Evolutionary conservation across 805 yeast species (phyloP).

Genomic region (Candida silvicultrix): DNA sequence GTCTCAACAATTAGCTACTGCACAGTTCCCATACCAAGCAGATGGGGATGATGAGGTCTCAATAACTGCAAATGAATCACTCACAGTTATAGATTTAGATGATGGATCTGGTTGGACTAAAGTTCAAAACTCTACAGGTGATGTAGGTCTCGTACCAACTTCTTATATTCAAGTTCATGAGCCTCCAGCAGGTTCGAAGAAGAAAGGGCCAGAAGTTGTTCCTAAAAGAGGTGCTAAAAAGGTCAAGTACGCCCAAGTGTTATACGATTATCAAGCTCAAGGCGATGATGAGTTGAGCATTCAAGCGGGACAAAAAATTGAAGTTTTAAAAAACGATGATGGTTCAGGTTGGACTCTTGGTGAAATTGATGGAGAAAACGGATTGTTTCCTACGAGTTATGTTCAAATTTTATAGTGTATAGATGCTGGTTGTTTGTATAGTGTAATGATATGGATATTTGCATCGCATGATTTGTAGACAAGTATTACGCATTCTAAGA

Average conservation of each 20-base stretch:
- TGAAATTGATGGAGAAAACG: conserved; percentile 57
- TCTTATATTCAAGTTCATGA: conserved; percentile 2
- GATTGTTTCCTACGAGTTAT: conserved; percentile 78
- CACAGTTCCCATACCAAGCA: conserved; percentile 30
- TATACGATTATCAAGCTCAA: conserved; percentile 71
- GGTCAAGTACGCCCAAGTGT: conserved; percentile 56
- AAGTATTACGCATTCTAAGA: too few relatives aligned
- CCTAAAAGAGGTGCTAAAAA: conserved; percentile 71
- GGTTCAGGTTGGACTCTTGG: conserved; percentile 95
- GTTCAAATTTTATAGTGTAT: conserved; percentile 9
- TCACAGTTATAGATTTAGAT: conserved; percentile 42
- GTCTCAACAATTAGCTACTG: conserved; percentile 9
- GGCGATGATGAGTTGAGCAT: conserved; percentile 78
- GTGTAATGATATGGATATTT: too few relatives aligned
- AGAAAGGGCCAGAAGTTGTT: conserved; percentile 73
- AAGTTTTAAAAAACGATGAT: conserved; percentile 62
- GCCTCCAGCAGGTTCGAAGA: conserved; percentile 24
- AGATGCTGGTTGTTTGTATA: too few relatives aligned
- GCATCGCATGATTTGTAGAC: too few relatives aligned
- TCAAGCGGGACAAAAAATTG: conserved; percentile 64
- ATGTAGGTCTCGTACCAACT: conserved; percentile 75
- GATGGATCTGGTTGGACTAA: conserved; percentile 93
- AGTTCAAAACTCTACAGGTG: conserved; percentile 38
- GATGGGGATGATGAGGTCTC: conserved; percentile 69
- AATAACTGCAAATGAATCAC: conserved; percentile 49